Evolutionary conservation across 768 basidiomycete species (phyloP), one percentile per base, ranked within the genome.

Genomic region (Pulveroboletus frians): DNA sequence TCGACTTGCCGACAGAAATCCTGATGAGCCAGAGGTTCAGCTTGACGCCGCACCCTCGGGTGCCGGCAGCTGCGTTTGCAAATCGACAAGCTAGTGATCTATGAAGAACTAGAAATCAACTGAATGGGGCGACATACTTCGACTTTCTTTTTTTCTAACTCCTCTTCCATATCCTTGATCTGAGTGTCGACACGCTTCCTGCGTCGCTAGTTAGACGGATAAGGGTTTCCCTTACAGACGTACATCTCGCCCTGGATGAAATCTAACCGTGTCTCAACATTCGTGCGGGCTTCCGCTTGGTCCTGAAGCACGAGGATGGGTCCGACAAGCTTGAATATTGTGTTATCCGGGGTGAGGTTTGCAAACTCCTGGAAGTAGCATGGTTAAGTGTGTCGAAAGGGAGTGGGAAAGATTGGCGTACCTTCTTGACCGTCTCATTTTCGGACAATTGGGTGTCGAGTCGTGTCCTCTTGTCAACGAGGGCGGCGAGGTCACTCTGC

Each of bases 341-440:
- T 77, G 63, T 93, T 95, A 51, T 83, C 77, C 4, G 83, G 71
- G 37, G 84, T 85, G 47, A 97, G 68, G 26, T 75, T 72, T 15
- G 75, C 71, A 62, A 98, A 92, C 71, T 97, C 95, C 93, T 97
- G 63, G 21, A 20, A 41, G 48, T 48, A 32, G 46, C 41, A 38
- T 43, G 18, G 31, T 13, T 52, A 26, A 26, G 29, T 45, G 26
- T 26, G 26, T 21, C 26, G 14, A 37, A 27, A 32, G 39, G 44
- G n/a, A 36, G 23, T 14, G 37, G 45, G 23, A n/a, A 41, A 26
- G 11, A 32, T 17, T 27, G 39, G 36, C 66, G 17, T 34, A 86
- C 94, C 79, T 94, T 90, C 65, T 91, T 83, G 39, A 97, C 95
- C 41, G 83, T 73, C 67, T 96, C 90, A 69, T 93, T 96, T 71